These are phyloP conservation scores for Moniliophthora roreri DNA, from an alignment of 1,284 basidiomycete genomes.

Conservation along the genomic window DNA sequence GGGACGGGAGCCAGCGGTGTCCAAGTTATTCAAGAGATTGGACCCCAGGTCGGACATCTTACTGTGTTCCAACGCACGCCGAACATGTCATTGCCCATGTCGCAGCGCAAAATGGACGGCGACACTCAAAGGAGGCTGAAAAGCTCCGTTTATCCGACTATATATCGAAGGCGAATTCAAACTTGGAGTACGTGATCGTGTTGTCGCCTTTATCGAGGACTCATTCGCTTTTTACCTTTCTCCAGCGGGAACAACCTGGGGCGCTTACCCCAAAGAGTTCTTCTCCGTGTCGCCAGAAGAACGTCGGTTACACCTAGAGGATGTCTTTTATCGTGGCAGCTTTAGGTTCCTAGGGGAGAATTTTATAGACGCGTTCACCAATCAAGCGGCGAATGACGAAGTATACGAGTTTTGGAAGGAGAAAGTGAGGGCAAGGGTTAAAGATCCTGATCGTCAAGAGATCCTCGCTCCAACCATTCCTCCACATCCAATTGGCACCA, in stretches of 20 bases:
- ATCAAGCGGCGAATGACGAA: conserved; percentile 20
- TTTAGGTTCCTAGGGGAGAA: conserved; percentile 18
- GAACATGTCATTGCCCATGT: conserved; percentile 23
- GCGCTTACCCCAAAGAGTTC: conserved; percentile 7
- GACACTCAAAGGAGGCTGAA: conserved; percentile 18
- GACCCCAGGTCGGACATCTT: conserved; percentile 19
- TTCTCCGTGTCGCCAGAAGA: conserved; percentile 20
- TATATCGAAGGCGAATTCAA: conserved; percentile 18
- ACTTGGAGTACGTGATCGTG: conserved; percentile 11
- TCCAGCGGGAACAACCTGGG: conserved; percentile 15
- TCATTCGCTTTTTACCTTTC: background rate
- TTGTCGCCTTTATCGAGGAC: background rate
- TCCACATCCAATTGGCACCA: conserved; percentile 23
- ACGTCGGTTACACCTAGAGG: conserved; percentile 18
- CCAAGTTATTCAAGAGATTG: conserved; percentile 24
- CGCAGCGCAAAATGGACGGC: conserved; percentile 15
- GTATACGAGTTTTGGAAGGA: conserved; percentile 25
- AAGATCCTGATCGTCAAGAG: conserved; percentile 21
- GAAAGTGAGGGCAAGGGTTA: conserved; percentile 20
- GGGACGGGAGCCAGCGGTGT: conserved; percentile 28
- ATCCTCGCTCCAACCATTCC: conserved; percentile 13
- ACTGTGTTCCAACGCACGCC: conserved; percentile 29
- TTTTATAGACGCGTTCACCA: conserved; percentile 14
- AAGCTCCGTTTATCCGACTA: conserved; percentile 14
- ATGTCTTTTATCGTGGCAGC: conserved; percentile 21